Conservation (phyloP, 2,329 filamentous ascomycete species). For the Nothophaeocryptopus gaeumannii region DNA sequence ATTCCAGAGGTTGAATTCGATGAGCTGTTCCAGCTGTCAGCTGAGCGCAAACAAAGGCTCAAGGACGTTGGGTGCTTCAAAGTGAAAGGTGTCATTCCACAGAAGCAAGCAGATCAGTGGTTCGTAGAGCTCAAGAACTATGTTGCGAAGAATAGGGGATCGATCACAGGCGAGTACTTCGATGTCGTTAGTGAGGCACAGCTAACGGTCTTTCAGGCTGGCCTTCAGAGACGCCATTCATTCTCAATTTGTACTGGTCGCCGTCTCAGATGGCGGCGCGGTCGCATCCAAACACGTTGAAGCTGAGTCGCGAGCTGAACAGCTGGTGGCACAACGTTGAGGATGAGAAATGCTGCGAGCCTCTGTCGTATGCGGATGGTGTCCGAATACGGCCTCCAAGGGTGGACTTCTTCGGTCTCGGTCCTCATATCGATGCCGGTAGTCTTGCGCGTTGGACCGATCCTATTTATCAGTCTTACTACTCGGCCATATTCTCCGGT, state of each 20-base stretch:
- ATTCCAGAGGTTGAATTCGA: slow-evolving; percentile 8
- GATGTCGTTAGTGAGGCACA: background rate
- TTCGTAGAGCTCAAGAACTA: slow-evolving; percentile 9
- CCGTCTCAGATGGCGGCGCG: slow-evolving; percentile 10
- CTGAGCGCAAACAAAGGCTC: slow-evolving; percentile 1
- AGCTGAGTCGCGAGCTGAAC: slow-evolving; percentile 9
- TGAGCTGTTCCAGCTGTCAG: slow-evolving; percentile 5
- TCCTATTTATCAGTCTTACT: slow-evolving; percentile 5
- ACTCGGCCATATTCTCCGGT: slow-evolving; percentile 7
- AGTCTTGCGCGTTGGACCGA: slow-evolving; percentile 10
- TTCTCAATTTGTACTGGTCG: slow-evolving; percentile 13
- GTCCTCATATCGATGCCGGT: slow-evolving; percentile 12
- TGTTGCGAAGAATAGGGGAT: slow-evolving; percentile 5
- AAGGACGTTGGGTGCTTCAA: slow-evolving; percentile 16
- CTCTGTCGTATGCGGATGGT: slow-evolving; percentile 12
- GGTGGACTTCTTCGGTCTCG: slow-evolving; percentile 11
- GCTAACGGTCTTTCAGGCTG: background rate
- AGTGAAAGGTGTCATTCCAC: slow-evolving; percentile 8
- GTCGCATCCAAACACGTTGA: slow-evolving; percentile 9
- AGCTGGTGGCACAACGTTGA: slow-evolving; percentile 9
- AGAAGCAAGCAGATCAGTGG: slow-evolving; percentile 7
- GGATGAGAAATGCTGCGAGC: background rate
- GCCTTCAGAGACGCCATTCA: slow-evolving; percentile 13
- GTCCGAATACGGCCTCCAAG: slow-evolving; percentile 10
- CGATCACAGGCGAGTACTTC: slow-evolving; percentile 7